phyloP scores from a whole-genome alignment of 2,329 filamentous ascomycete genomes.

The Albifimbria verrucaria region DNA sequence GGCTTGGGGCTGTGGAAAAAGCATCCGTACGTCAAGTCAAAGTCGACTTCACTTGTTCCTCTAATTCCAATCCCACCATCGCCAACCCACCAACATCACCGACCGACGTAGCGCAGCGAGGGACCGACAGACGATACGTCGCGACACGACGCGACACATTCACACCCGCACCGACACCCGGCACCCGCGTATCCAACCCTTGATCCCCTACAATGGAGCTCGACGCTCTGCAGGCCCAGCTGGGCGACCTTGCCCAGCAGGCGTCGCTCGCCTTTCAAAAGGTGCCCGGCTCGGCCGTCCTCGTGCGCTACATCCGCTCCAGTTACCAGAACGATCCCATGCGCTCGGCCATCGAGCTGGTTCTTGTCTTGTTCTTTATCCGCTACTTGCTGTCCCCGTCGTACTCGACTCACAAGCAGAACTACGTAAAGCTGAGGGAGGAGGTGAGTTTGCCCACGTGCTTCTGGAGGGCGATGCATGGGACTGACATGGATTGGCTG shows the following conservation, averaged over 20 bases:
- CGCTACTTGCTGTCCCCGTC: conserved; percentile 88
- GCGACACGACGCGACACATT: too few species aligned
- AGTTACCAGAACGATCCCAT: conserved; percentile 98
- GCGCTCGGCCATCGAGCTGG: conserved; percentile 85
- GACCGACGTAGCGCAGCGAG: too few species aligned
- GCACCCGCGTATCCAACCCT: too few species aligned
- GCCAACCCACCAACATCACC: too few species aligned
- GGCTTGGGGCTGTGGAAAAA: too few species aligned
- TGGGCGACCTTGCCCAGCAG: conserved; percentile 49
- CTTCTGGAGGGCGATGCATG: not conserved
- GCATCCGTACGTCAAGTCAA: too few species aligned
- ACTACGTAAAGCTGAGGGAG: conserved; percentile 84
- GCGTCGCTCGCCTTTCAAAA: conserved; percentile 73
- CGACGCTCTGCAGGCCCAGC: conserved; percentile 52
- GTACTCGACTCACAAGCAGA: conserved; percentile 87
- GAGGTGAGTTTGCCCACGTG: conserved; percentile 49
- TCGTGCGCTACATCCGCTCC: conserved; percentile 92
- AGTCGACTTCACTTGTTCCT: too few species aligned
- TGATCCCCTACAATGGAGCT: conserved; percentile 66
- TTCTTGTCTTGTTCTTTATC: conserved; percentile 93
- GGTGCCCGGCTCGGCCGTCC: conserved; percentile 88
- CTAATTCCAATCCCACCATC: too few species aligned
- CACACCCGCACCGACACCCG: too few species aligned
- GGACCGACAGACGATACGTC: too few species aligned
- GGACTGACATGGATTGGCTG: not conserved